A percentile compares a stretch with the other conserved stretches of the same genome.
Conservation (phyloP, 257 asterid genomes). For the Oldenlandia corymbosa region DNA sequence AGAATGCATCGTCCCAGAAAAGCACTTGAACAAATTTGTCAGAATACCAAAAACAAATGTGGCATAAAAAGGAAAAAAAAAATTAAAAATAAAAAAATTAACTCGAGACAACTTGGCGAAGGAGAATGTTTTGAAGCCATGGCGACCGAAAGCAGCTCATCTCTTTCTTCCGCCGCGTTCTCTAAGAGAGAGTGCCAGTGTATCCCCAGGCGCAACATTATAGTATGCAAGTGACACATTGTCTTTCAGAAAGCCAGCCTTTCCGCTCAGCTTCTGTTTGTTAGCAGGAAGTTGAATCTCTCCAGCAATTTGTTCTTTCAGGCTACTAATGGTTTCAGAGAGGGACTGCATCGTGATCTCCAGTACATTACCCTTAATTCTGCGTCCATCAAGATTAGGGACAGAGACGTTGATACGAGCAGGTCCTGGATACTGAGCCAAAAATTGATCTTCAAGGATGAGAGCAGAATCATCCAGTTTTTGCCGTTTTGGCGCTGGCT, state of each 20-base stretch:
- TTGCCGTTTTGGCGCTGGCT: constrained; percentile 91
- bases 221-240: constrained; percentile 86
- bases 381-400: constrained; percentile 86
- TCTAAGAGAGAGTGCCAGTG: constrained; percentile 75
- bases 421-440: constrained; percentile 72
- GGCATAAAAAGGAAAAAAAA: constrained; percentile 12
- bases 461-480: constrained; percentile 79
- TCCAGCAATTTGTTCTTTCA: constrained; percentile 90
- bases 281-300: constrained; percentile 90
- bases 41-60: not conserved
- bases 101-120: constrained; percentile 17
- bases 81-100: constrained; percentile 29
- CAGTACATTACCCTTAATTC: constrained; percentile 77
- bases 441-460: constrained; percentile 83
- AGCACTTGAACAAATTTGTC: constrained; percentile 1
- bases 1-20: constrained; percentile 8
- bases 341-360: constrained; percentile 72
- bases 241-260: constrained; percentile 96
- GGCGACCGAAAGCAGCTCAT: constrained; percentile 36
- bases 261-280: constrained; percentile 94
- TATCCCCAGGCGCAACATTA: constrained; percentile 68
- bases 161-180: constrained; percentile 99
- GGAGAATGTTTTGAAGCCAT: constrained; percentile 30
- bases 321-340: constrained; percentile 71
- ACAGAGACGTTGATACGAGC: constrained; percentile 60